phyloP scores from a whole-genome alignment of 768 basidiomycete genomes.

The Tulasnella sp. region DNA sequence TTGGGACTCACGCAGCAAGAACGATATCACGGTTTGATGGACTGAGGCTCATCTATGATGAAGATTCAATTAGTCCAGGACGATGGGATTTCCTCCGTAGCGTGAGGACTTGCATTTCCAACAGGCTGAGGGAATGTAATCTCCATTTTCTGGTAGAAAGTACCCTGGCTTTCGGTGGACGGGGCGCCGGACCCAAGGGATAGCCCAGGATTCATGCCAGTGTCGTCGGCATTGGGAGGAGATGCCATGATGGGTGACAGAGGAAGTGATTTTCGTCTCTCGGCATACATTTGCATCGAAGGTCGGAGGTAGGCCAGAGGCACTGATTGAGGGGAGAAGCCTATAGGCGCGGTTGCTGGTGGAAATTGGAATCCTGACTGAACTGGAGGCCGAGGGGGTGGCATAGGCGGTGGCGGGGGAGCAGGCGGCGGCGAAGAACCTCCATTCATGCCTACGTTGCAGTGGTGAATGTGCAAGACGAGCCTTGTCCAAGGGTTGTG shows the following conservation, averaged over 20 bases:
- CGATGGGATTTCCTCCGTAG: neutral
- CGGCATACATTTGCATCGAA: neutral
- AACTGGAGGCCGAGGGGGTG: neutral
- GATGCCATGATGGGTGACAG: neutral
- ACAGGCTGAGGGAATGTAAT: slow-evolving; percentile 21
- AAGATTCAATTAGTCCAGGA: neutral
- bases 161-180: slow-evolving; percentile 5
- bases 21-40: slow-evolving; percentile 83
- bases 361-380: neutral
- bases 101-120: slow-evolving; percentile 17
- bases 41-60: slow-evolving; percentile 76
- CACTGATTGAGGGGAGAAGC: neutral
- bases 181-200: neutral
- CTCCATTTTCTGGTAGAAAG: slow-evolving; percentile 17
- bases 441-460: too few species aligned
- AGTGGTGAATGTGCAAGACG: too few species aligned
- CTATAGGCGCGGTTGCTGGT: neutral
- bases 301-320: neutral
- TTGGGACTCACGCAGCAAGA: slow-evolving; percentile 63
- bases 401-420: neutral
- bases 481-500: too few species aligned
- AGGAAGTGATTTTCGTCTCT: neutral
- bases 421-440: neutral
- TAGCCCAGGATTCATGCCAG: neutral
- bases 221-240: neutral